Percentiles rank a stretch among this genome's conserved stretches.
phyloP scores from a whole-genome alignment of 1,284 basidiomycete species.

The Anthracocystis walkeri region DNA sequence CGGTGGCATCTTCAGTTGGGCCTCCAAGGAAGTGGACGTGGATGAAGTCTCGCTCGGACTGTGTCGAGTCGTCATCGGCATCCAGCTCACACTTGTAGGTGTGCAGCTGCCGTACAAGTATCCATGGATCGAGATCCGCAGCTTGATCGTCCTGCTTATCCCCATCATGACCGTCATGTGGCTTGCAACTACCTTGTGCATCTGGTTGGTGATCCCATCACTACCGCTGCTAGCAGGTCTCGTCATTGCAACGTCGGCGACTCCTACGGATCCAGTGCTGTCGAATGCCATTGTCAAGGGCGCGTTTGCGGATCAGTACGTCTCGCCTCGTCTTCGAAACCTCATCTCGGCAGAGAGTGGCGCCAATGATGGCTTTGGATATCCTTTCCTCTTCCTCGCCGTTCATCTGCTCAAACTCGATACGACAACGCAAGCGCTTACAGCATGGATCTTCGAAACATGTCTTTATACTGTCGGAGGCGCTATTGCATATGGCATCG shows the following conservation, averaged over 20 bases:
- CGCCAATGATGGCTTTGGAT: conserved; percentile 61
- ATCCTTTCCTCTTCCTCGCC: conserved; percentile 61
- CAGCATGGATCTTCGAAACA: conserved; percentile 49
- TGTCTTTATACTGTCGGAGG: conserved; percentile 53
- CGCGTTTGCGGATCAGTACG: conserved; percentile 63
- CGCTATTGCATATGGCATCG: conserved; percentile 44
- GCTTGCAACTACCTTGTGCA: conserved; percentile 53
- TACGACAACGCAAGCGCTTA: conserved; percentile 44
- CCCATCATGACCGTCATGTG: conserved; percentile 63
- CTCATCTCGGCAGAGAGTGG: conserved; percentile 64
- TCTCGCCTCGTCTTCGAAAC: conserved; percentile 59
- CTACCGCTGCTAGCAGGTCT: conserved; percentile 55
- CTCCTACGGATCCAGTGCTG: conserved; percentile 61
- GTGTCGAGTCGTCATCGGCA: conserved; percentile 57
- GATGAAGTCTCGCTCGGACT: conserved; percentile 54
- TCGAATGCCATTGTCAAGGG: conserved; percentile 63
- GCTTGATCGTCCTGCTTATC: conserved; percentile 46
- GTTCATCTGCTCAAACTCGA: conserved; percentile 50
- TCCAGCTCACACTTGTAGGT: conserved; percentile 57
- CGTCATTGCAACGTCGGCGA: conserved; percentile 51
- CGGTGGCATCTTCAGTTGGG: conserved; percentile 48
- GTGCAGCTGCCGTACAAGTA: conserved; percentile 63
- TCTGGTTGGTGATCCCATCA: conserved; percentile 47
- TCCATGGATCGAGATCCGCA: conserved; percentile 46
- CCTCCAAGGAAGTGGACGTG: conserved; percentile 27